Conservation (phyloP, 2,329 filamentous ascomycete species). For the Diplocarpon rosae region DNA sequence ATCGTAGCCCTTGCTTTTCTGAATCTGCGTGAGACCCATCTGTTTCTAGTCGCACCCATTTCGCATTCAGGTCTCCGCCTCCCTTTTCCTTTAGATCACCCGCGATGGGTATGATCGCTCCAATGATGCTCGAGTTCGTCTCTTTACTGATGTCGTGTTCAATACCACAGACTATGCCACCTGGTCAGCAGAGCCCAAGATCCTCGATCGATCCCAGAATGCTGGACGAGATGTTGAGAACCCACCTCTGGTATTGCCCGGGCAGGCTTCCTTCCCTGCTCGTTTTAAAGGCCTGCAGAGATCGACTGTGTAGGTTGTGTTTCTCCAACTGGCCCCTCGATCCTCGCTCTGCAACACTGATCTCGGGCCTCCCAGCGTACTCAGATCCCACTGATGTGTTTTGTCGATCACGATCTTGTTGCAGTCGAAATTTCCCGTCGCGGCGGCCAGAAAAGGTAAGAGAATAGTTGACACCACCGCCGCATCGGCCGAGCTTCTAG, state of each 20-base stretch:
- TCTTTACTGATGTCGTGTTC: conserved; percentile 42
- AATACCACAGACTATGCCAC: conserved; percentile 60
- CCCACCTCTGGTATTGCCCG: conserved; percentile 56
- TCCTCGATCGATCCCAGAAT: neutral
- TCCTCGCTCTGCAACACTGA: conserved; percentile 49
- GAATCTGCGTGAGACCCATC: conserved; percentile 53
- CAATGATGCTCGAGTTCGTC: conserved; percentile 35
- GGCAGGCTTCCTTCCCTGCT: conserved; percentile 52
- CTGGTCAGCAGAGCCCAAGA: conserved; percentile 5
- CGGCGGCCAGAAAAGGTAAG: conserved; percentile 21
- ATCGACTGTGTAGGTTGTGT: conserved; percentile 75
- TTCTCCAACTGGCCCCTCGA: conserved; percentile 40
- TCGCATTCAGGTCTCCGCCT: conserved; percentile 51
- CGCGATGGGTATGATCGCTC: conserved; percentile 59
- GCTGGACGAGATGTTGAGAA: neutral
- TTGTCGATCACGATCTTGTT: conserved; percentile 47
- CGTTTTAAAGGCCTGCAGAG: conserved; percentile 59
- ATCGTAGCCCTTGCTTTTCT: conserved; percentile 58
- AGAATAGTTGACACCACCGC: conserved; percentile 22
- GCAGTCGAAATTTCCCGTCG: conserved; percentile 46
- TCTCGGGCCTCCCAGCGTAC: conserved; percentile 53
- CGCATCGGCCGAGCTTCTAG: conserved; percentile 15
- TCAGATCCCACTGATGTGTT: conserved; percentile 50
- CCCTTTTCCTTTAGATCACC: conserved; percentile 53
- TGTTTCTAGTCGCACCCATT: conserved; percentile 53